These are phyloP conservation scores for Singerocomus rubriflavus DNA, from an alignment of 1,284 basidiomycete genomes.

Conservation along the genomic window DNA sequence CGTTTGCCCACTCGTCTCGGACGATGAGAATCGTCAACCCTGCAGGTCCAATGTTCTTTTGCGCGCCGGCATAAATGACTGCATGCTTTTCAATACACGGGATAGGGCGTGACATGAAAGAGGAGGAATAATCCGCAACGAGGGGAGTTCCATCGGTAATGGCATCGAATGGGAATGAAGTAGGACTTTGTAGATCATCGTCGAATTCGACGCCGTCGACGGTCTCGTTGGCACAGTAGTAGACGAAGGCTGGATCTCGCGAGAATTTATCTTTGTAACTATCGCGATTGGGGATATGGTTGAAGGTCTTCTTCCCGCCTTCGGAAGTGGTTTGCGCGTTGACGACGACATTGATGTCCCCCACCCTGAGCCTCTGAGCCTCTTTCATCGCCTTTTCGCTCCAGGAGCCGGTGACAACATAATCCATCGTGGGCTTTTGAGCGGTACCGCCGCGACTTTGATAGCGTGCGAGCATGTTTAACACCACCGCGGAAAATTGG, in stretches of 20 bases:
- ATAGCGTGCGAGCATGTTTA: constrained; percentile 85
- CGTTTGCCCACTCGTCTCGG: constrained; percentile 77
- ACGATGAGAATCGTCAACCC: constrained; percentile 94
- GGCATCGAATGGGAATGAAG: constrained; percentile 84
- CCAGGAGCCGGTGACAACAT: constrained; percentile 91
- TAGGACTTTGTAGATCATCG: constrained; percentile 44
- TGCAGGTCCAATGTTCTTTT: constrained; percentile 97
- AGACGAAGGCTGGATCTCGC: constrained; percentile 80
- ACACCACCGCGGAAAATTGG: constrained; percentile 87
- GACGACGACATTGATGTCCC: constrained; percentile 64
- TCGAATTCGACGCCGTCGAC: constrained; percentile 95
- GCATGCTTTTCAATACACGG: constrained; percentile 85
- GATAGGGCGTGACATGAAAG: constrained; percentile 96
- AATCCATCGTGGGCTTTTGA: constrained; percentile 71
- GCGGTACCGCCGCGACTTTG: constrained; percentile 61
- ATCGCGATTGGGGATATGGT: constrained; percentile 72
- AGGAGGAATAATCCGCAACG: constrained; percentile 95
- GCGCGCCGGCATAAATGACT: constrained; percentile 96
- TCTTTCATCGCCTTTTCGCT: constrained; percentile 84
- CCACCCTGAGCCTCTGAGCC: constrained; percentile 63
- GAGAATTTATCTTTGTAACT: constrained; percentile 83
- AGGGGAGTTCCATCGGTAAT: constrained; percentile 71
- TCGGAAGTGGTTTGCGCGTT: constrained; percentile 62
- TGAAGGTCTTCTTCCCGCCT: constrained; percentile 67
- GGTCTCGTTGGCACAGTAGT: constrained; percentile 99